Evolutionary conservation across 2,329 filamentous ascomycete species (phyloP).

Genomic region (Bretziella fagacearum): DNA sequence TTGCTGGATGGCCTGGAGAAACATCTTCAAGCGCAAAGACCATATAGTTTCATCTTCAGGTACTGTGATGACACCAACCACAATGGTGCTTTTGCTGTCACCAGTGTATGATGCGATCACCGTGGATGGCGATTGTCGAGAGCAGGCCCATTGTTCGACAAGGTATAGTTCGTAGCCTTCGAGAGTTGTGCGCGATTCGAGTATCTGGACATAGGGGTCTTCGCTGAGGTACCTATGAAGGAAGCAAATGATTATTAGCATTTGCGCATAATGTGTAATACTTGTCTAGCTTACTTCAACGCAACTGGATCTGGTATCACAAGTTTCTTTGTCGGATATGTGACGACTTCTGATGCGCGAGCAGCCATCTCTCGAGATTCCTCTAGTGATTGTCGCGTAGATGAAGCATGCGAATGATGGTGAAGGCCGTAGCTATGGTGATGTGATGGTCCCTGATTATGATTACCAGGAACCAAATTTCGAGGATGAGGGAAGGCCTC

Average conservation of each 20-base stretch:
- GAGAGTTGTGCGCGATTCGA: slow-evolving; percentile 54
- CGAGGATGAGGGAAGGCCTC: slow-evolving; percentile 1
- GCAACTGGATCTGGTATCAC: slow-evolving; percentile 44
- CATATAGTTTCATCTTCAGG: slow-evolving; percentile 64
- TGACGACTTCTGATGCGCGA: slow-evolving; percentile 14
- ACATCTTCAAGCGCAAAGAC: slow-evolving; percentile 63
- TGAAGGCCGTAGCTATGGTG: slow-evolving; percentile 5
- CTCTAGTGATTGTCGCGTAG: slow-evolving; percentile 4
- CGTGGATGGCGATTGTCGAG: slow-evolving; percentile 73
- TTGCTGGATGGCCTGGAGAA: slow-evolving; percentile 72
- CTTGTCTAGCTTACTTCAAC: slow-evolving; percentile 28
- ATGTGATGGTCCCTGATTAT: neutral
- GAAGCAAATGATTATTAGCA: neutral
- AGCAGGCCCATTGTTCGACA: slow-evolving; percentile 96
- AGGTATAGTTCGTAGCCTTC: slow-evolving; percentile 83
- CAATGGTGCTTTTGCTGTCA: slow-evolving; percentile 59
- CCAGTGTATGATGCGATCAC: slow-evolving; percentile 89
- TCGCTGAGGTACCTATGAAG: slow-evolving; percentile 58
- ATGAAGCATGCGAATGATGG: slow-evolving; percentile 7
- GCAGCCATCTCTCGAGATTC: slow-evolving; percentile 36
- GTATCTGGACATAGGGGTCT: slow-evolving; percentile 56
- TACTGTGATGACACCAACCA: slow-evolving; percentile 65
- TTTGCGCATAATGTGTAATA: neutral
- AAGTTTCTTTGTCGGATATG: slow-evolving; percentile 8
- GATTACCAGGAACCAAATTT: neutral